Conservation (phyloP, 2,329 filamentous ascomycete genomes). For the Cladosporium sp. region DNA sequence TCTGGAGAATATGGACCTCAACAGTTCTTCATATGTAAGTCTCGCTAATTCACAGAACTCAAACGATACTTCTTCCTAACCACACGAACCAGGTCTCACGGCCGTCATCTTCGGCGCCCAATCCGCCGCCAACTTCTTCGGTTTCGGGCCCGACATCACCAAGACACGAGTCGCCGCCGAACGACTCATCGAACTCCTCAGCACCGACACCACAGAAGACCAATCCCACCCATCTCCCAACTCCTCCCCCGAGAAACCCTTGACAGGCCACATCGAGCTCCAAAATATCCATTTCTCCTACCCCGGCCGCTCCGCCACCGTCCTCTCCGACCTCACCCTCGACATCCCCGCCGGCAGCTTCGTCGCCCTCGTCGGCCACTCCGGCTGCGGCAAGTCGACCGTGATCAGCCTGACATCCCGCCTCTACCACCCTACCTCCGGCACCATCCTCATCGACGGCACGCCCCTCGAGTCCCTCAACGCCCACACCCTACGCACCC, state of each 20-base stretch:
- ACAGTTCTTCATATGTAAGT: conserved; percentile 55
- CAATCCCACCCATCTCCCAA: not conserved
- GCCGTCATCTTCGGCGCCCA: conserved; percentile 62
- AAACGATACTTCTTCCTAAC: too few relatives aligned
- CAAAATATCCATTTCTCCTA: conserved; percentile 37
- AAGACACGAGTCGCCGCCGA: conserved; percentile 36
- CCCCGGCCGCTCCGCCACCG: conserved; percentile 38
- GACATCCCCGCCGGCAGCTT: conserved; percentile 48
- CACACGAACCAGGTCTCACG: too few relatives aligned
- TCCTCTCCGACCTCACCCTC: conserved; percentile 34
- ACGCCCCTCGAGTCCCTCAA: conserved; percentile 33
- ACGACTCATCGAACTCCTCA: conserved; percentile 42
- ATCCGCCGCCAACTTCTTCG: conserved; percentile 62
- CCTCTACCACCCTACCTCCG: conserved; percentile 66
- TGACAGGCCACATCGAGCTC: not conserved
- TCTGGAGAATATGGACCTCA: conserved; percentile 31
- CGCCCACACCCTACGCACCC: conserved; percentile 36
- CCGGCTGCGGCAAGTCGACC: conserved; percentile 69
- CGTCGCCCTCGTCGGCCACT: conserved; percentile 65
- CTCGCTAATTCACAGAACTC: too few relatives aligned
- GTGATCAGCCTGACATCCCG: conserved; percentile 59
- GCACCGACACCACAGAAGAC: not conserved
- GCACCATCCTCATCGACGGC: conserved; percentile 52
- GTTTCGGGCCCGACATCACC: conserved; percentile 47
- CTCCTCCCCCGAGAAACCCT: too few relatives aligned